Conservation (phyloP, 805 yeast species). For the Candida hungchunana region DNA sequence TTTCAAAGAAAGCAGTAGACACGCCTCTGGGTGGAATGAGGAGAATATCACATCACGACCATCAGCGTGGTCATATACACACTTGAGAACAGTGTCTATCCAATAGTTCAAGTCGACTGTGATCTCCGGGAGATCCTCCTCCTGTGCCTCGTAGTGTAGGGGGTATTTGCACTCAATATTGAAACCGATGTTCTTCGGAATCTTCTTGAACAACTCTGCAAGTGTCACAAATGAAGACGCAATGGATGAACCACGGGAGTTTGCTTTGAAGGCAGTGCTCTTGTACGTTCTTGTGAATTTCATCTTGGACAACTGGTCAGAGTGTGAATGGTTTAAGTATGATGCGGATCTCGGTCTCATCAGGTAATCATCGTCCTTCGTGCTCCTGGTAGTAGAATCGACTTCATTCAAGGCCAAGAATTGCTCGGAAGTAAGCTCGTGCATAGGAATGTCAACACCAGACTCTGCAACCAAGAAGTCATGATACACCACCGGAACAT, state of each 20-base stretch:
- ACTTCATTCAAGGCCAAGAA: constrained; percentile 52
- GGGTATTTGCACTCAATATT: constrained; percentile 95
- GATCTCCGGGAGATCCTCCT: constrained; percentile 81
- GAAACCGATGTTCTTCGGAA: constrained; percentile 84
- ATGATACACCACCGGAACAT: constrained; percentile 89
- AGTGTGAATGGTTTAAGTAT: constrained; percentile 10
- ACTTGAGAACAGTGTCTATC: constrained; percentile 80
- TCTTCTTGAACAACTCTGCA: constrained; percentile 73
- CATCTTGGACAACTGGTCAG: constrained; percentile 54
- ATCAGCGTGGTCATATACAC: constrained; percentile 70
- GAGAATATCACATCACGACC: constrained; percentile 88
- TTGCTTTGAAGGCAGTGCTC: constrained; percentile 85
- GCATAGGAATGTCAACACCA: constrained; percentile 96
- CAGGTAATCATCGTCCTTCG: constrained; percentile 28
- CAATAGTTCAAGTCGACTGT: constrained; percentile 80
- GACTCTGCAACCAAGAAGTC: constrained; percentile 93
- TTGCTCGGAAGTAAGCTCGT: constrained; percentile 83
- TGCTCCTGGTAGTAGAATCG: constrained; percentile 15
- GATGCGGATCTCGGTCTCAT: constrained; percentile 27
- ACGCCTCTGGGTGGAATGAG: constrained; percentile 92
- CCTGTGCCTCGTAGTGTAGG: constrained; percentile 88
- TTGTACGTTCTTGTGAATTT: constrained; percentile 86
- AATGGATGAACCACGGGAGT: constrained; percentile 80
- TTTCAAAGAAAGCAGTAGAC: constrained; percentile 78
- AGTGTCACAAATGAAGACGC: constrained; percentile 91